These are phyloP conservation scores for Calocybe gangraenosa DNA, from an alignment of 768 basidiomycete species.

Conservation along the genomic window DNA sequence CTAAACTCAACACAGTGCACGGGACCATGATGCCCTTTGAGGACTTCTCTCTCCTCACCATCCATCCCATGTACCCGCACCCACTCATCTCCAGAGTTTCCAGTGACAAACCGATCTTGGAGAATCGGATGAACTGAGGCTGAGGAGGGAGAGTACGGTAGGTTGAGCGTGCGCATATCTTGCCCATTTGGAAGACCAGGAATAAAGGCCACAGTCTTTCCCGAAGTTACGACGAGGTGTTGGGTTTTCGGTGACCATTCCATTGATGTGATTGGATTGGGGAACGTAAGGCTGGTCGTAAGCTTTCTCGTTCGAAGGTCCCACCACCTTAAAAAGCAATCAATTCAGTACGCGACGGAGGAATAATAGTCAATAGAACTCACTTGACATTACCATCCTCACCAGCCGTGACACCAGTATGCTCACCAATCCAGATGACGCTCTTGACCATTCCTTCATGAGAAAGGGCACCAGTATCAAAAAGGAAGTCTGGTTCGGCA, in stretches of 20 bases:
- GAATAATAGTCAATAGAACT: conserved; percentile 15
- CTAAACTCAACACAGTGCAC: conserved; percentile 93
- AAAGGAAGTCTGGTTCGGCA: conserved; percentile 80
- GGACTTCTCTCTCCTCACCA: conserved; percentile 85
- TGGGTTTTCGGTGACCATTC: conserved; percentile 81
- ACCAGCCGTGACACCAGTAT: conserved; percentile 83
- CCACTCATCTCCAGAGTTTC: conserved; percentile 91
- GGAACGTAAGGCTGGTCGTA: conserved; percentile 67
- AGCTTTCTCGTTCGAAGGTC: conserved; percentile 78
- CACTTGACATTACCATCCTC: conserved; percentile 93
- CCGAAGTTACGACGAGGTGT: conserved; percentile 85
- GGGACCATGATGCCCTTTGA: conserved; percentile 97
- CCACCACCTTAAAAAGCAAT: conserved; percentile 75
- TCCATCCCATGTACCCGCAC: conserved; percentile 89
- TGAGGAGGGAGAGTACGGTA: conserved; percentile 87
- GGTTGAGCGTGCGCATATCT: conserved; percentile 69
- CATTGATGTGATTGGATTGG: conserved; percentile 88
- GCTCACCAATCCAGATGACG: conserved; percentile 89
- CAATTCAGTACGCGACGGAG: conserved; percentile 11
- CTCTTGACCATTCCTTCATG: conserved; percentile 92
- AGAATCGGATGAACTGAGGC: conserved; percentile 90
- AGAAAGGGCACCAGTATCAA: conserved; percentile 54
- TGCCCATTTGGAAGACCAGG: conserved; percentile 64
- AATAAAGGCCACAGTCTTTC: conserved; percentile 90
- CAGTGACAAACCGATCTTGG: conserved; percentile 90